Conservation (phyloP, 768 basidiomycete genomes). For the Pleurotus sapidus region DNA sequence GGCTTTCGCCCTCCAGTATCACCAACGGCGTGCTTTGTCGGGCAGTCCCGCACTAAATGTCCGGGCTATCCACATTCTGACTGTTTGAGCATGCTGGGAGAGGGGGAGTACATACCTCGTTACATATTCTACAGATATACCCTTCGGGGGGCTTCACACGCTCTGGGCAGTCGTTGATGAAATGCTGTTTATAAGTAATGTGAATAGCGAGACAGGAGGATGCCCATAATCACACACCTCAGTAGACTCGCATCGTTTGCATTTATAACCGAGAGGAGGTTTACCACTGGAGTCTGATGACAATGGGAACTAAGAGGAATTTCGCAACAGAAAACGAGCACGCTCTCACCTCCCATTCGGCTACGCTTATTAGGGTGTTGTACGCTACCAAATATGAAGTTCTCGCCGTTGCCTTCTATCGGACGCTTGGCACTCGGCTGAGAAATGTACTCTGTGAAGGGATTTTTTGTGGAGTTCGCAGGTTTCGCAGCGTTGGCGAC, state of each 20-base stretch:
- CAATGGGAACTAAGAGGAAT: slow-evolving; percentile 10
- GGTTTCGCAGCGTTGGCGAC: slow-evolving; percentile 41
- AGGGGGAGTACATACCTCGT: slow-evolving; percentile 42
- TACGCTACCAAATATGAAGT: slow-evolving; percentile 69
- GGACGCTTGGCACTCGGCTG: slow-evolving; percentile 50
- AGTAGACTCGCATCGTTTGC: slow-evolving; percentile 70
- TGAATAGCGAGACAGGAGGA: background rate
- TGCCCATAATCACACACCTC: slow-evolving; percentile 44
- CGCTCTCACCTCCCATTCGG: slow-evolving; percentile 43
- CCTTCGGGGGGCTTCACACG: slow-evolving; percentile 74
- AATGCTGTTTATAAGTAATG: slow-evolving; percentile 49
- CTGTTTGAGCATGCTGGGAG: background rate
- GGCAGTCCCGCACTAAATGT: slow-evolving; percentile 89
- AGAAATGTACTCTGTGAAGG: slow-evolving; percentile 45
- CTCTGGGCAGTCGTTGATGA: slow-evolving; percentile 74
- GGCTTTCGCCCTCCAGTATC: slow-evolving; percentile 85
- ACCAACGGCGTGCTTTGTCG: slow-evolving; percentile 70
- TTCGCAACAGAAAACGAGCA: background rate
- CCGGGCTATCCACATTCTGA: slow-evolving; percentile 46
- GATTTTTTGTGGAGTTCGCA: slow-evolving; percentile 67
- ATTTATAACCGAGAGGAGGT: slow-evolving; percentile 73
- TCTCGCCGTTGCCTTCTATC: slow-evolving; percentile 47
- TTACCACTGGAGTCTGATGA: slow-evolving; percentile 45
- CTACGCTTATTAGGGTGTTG: slow-evolving; percentile 55
- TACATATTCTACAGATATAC: slow-evolving; percentile 87